Evolutionary conservation across 257 asterid genomes (phyloP), one percentile per base, ranked within the genome.

Genomic region (Galeopsis tetrahit): DNA sequence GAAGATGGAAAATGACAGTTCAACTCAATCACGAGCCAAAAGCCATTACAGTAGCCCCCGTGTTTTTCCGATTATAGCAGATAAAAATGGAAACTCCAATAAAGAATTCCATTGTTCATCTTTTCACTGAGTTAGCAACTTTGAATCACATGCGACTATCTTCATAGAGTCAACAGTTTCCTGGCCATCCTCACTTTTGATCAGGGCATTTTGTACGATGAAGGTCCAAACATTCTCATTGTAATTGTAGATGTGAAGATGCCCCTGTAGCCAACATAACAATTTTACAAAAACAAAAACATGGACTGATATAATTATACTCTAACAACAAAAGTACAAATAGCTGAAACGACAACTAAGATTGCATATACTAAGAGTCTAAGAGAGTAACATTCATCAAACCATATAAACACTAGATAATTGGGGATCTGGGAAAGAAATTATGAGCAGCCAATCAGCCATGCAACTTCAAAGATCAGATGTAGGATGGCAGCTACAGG

Each of bases 201-300:
- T 82, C 65, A 64, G 63, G 75, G 97, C 97, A 82, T 90, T 81
- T 85, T 90, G 97, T 69, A 93, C 74, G 88, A 89, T 88, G 90
- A 93, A 93, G 32, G 97, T 93, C 98, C 98, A 93, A 15, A 93
- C 97, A 46, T 89, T 90, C 85, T 93, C 98, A 52, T 96, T 89
- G 91, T 89, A 89, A 74, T 96, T 75, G 88, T 93, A 93, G 10
- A 96, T 90, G 80, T 90, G 98, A 71, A 93, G 97, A 93, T 93
- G 98, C 66, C 97, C 98, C 97, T 93, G 87, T 39, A 31, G 33
- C 65, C 70, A 61, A 79, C 31, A 14, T 2, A 3, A 55, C 10
- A 34, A 17, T 4, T 13, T 71, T 28, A 57, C 49, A 53, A 36
- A 69, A 58, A 6, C 6, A 63, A n/a, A 43, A 68, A 59, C 60